Percentiles rank a stretch among this genome's conserved stretches.
Evolutionary conservation across 2,329 filamentous ascomycete species (phyloP).

Genomic region (Cladosporium phlei): DNA sequence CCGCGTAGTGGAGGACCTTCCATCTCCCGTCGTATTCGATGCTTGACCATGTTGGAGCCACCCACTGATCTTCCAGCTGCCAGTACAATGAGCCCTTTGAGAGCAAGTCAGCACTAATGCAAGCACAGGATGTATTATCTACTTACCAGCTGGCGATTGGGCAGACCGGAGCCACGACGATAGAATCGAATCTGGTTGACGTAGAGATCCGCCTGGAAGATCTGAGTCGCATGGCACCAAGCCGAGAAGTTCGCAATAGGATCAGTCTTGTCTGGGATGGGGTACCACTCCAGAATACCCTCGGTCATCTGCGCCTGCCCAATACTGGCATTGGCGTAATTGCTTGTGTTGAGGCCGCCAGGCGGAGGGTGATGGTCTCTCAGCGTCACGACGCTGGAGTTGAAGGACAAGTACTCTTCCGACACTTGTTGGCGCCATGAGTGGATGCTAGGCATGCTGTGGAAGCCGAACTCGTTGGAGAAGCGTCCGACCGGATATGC

Average conservation of each 20-base stretch:
- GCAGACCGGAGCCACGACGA: constrained; percentile 53
- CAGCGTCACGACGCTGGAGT: constrained; percentile 51
- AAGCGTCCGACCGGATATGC: constrained; percentile 54
- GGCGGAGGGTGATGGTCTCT: constrained; percentile 58
- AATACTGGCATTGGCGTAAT: constrained; percentile 39
- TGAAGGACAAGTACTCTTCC: constrained; percentile 51
- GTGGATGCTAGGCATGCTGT: constrained; percentile 58
- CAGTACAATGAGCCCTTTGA: constrained; percentile 53
- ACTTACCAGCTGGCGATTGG: constrained; percentile 49
- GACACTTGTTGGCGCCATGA: constrained; percentile 53
- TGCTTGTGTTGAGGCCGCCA: constrained; percentile 44
- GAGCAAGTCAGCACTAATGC: not conserved
- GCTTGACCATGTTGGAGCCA: constrained; percentile 59
- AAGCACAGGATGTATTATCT: too few relatives aligned
- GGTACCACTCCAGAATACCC: constrained; percentile 54
- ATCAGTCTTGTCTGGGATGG: constrained; percentile 50
- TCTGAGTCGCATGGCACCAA: constrained; percentile 59
- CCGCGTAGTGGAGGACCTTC: constrained; percentile 58
- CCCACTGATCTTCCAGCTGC: constrained; percentile 59
- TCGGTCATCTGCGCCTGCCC: constrained; percentile 57
- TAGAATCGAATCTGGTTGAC: constrained; percentile 59
- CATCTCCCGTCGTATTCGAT: constrained; percentile 60
- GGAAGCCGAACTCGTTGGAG: constrained; percentile 60
- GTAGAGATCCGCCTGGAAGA: constrained; percentile 62
- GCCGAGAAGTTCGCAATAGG: constrained; percentile 55